Evolutionary conservation across 2,329 filamentous ascomycete species (phyloP), one percentile per base, ranked within the genome.

Genomic region (Periconia sp.): DNA sequence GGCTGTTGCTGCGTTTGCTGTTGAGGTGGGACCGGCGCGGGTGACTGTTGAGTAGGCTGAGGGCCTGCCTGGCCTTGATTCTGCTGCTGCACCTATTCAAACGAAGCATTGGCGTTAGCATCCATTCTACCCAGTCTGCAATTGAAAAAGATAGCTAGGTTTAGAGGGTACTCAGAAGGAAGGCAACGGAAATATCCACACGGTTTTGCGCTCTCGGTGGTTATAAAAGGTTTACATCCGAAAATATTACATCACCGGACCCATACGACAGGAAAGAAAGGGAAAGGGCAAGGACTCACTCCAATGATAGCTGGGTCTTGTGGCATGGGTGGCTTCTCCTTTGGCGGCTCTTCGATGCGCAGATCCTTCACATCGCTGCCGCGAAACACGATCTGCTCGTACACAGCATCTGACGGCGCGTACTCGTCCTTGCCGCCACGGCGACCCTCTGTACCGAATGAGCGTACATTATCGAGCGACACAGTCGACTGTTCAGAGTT

Each of bases 121-220:
- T 47, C 45, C 35, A 50, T 41, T 50, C 49, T 35, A 11, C 11
- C 5, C 13, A 11, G 13, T n/a, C 3, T 37, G 33, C 37, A 55
- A 20, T 41, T 31, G 42, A 35, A 45, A 45, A 52, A 45, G 10
- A 42, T 45, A 54, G 47, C 17, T 51, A 53, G 19, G 33, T 52
- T 45, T 45, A 48, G 23, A 50, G 57, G 57, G 54, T 65, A 61
- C 86, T 96, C 92, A 97, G 92, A 96, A 97, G 92, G 92, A 97
- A 97, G 92, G 92, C 92, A 97, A 96, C 92, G 92, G 92, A 96
- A 88, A 88, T 85, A 79, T 96, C 92, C 87, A 96, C 92, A 96
- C 81, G 84, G 83, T 81, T 88, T 91, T 96, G 92, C 92, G 91
- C 91, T 89, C 88, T 88, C 89, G 89, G 89, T 88, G 88, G 86